phyloP scores from a whole-genome alignment of 768 basidiomycete species.

The Phlebiopsis gigantea region DNA sequence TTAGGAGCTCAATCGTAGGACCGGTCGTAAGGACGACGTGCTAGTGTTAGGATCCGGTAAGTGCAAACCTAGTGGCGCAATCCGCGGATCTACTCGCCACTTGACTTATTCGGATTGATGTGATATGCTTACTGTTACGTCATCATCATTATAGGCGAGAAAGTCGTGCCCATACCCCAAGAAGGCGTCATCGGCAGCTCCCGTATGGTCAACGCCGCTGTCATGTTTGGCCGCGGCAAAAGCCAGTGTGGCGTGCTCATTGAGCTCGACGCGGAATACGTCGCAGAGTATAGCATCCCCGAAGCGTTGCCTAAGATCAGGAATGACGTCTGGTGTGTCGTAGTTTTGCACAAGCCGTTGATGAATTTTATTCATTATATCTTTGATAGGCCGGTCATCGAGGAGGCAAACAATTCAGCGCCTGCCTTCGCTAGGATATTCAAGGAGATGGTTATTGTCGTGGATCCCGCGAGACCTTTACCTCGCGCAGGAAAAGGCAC shows the following conservation, averaged over 20 bases:
- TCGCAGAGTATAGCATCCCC: conserved; percentile 25
- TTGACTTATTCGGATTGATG: too few relatives aligned
- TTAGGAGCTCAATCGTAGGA: conserved; percentile 15
- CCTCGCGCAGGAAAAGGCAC: conserved; percentile 44
- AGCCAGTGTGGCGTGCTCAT: conserved; percentile 34
- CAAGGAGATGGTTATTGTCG: conserved; percentile 47
- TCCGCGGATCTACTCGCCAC: too few relatives aligned
- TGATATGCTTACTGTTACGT: too few relatives aligned
- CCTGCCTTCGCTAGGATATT: conserved; percentile 31
- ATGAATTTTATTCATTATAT: conserved; percentile 23
- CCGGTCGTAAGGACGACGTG: conserved; percentile 37
- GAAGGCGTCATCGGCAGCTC: conserved; percentile 27
- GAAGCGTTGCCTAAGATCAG: conserved; percentile 24
- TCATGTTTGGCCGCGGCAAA: conserved; percentile 37
- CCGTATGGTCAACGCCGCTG: conserved; percentile 24
- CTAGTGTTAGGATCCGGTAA: conserved; percentile 25
- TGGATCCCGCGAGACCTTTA: conserved; percentile 37
- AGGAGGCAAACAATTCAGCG: conserved; percentile 20
- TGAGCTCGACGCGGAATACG: conserved; percentile 25
- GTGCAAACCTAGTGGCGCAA: too few relatives aligned
- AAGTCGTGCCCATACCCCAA: conserved; percentile 21
- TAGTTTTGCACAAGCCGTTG: not conserved
- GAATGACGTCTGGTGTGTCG: conserved; percentile 28
- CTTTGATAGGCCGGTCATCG: conserved; percentile 22
- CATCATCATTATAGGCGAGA: conserved; percentile 23